Evolutionary conservation across 1,139 yeast genomes (phyloP).

Genomic region (Sugiyamaella japonica): DNA sequence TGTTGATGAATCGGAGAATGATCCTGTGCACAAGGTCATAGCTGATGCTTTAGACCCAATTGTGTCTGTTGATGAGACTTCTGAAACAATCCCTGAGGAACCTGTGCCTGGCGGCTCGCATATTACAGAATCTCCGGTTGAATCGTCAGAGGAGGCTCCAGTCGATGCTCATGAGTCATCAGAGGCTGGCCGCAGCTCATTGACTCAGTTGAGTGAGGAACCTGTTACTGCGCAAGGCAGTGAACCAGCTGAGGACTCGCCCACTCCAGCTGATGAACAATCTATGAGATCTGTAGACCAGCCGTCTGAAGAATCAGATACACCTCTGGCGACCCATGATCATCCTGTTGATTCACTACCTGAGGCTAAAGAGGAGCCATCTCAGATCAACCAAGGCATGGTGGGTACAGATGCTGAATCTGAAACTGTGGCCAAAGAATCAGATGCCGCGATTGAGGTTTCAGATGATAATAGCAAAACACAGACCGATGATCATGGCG

Average conservation of each 20-base stretch:
- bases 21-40: background rate
- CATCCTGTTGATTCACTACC: background rate
- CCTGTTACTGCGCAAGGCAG: background rate
- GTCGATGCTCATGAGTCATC: background rate
- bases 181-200: too few relatives aligned
- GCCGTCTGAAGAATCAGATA: background rate
- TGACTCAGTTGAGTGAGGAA: too few relatives aligned
- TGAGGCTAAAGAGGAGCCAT: background rate
- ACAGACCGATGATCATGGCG: too few relatives aligned
- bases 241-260: background rate
- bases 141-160: background rate
- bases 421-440: background rate
- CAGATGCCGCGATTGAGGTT: background rate
- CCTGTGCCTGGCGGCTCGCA: background rate
- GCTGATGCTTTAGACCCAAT: background rate
- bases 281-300: background rate
- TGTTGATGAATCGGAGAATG: too few relatives aligned
- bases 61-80: background rate
- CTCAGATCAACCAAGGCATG: background rate
- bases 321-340: background rate
- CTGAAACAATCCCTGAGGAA: background rate
- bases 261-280: background rate
- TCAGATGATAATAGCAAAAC: background rate
- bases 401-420: background rate
- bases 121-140: background rate